These are phyloP conservation scores for Helenozyma rhizophorensis DNA, from an alignment of 805 yeast species.

Conservation along the genomic window DNA sequence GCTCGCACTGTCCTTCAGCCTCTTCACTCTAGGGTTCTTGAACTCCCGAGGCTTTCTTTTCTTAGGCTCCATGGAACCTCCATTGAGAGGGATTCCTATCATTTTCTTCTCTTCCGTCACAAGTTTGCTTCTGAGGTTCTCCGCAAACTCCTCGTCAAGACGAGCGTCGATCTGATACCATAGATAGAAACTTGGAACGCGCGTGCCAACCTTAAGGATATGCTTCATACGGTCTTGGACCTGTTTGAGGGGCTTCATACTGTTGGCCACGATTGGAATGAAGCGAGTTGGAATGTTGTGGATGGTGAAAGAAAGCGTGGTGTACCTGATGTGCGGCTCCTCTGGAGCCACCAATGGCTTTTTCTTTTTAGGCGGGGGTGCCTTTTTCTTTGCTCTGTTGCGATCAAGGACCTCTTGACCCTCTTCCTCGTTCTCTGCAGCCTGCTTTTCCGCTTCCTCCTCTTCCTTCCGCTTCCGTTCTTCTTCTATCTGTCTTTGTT, in stretches of 20 bases:
- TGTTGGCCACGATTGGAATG: slow-evolving; percentile 59
- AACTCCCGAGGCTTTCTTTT: slow-evolving; percentile 32
- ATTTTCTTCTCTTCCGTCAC: slow-evolving; percentile 49
- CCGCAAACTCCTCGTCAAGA: slow-evolving; percentile 64
- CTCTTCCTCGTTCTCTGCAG: slow-evolving; percentile 10
- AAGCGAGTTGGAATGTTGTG: slow-evolving; percentile 62
- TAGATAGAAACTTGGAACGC: slow-evolving; percentile 57
- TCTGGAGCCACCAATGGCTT: slow-evolving; percentile 22
- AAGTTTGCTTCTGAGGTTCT: slow-evolving; percentile 54
- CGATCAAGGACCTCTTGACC: slow-evolving; percentile 5
- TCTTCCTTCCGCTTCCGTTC: slow-evolving; percentile 18
- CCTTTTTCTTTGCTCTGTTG: slow-evolving; percentile 12
- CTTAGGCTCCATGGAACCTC: slow-evolving; percentile 15
- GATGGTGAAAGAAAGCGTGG: slow-evolving; percentile 65
- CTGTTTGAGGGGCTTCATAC: slow-evolving; percentile 54
- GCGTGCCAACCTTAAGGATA: slow-evolving; percentile 54
- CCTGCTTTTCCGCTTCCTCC: slow-evolving; percentile 16
- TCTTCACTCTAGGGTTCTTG: slow-evolving; percentile 16
- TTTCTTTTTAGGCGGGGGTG: slow-evolving; percentile 12
- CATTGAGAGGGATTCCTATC: slow-evolving; percentile 24
- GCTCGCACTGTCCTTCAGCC: slow-evolving; percentile 16
- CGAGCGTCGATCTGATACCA: slow-evolving; percentile 85
- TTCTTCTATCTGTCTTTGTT: slow-evolving; percentile 25
- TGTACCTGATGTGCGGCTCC: slow-evolving; percentile 45
- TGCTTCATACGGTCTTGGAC: slow-evolving; percentile 61